Conservation (phyloP, 78 protist species). For the Chrysochromulina parva region DNA sequence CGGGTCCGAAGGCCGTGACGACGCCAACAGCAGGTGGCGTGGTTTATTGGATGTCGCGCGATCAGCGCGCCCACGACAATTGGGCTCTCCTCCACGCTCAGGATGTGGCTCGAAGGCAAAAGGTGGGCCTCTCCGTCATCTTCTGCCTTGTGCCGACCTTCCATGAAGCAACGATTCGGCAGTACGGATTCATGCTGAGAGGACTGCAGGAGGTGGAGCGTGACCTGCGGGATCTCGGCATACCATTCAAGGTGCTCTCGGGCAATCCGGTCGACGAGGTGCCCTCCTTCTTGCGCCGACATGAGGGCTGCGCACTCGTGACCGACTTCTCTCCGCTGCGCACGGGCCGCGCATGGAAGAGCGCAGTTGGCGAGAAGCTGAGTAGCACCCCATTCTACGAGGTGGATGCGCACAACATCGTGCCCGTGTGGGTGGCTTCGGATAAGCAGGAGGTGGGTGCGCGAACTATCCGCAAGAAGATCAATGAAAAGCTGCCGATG, state of each 20-base stretch:
- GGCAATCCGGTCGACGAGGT: neutral
- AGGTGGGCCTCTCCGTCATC: neutral
- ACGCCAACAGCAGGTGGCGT: neutral
- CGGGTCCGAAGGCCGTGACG: too few relatives aligned
- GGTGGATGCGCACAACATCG: constrained; percentile 65
- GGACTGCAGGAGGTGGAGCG: constrained; percentile 36
- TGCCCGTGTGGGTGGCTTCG: constrained; percentile 52
- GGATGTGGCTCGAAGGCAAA: neutral
- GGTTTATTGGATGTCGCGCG: constrained; percentile 27
- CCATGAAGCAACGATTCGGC: constrained; percentile 37
- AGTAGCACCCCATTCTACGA: neutral
- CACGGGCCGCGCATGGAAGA: neutral
- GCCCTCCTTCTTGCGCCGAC: neutral
- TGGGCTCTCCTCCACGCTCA: constrained; percentile 32
- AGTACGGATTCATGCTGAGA: neutral
- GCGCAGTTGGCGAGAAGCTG: neutral
- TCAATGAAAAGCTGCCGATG: neutral
- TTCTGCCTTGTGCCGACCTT: constrained; percentile 17
- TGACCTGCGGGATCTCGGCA: neutral
- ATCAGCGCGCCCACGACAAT: constrained; percentile 43
- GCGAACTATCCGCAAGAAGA: constrained; percentile 59
- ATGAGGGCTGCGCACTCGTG: neutral
- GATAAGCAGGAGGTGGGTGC: constrained; percentile 59
- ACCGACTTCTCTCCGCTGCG: constrained; percentile 49
- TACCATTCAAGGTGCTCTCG: neutral